Evolutionary conservation across 352 stramenopile genomes (phyloP).

Genomic region (Pilasporangium apinafurcum): DNA sequence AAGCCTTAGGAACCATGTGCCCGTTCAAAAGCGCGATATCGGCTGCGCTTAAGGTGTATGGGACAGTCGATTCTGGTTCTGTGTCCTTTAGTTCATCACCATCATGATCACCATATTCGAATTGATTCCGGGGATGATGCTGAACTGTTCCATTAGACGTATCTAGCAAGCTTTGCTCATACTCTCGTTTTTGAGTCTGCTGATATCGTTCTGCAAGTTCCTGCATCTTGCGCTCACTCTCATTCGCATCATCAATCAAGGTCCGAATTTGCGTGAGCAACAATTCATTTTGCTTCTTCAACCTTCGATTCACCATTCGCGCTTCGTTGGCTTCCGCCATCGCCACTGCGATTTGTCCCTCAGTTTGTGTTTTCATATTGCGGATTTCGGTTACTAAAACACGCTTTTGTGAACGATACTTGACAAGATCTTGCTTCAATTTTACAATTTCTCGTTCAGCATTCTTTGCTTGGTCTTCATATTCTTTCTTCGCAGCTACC

Average conservation of each 20-base stretch:
- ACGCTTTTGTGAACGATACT: constrained; percentile 71
- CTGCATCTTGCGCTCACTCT: constrained; percentile 31
- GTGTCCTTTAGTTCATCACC: too few relatives aligned
- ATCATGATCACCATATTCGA: constrained; percentile 3
- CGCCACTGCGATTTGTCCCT: constrained; percentile 71
- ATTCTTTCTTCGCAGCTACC: constrained; percentile 55
- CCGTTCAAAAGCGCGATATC: constrained; percentile 77
- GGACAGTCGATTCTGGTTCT: constrained; percentile 16
- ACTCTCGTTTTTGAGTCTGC: constrained; percentile 7
- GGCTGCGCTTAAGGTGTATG: constrained; percentile 61
- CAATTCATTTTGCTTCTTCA: constrained; percentile 83
- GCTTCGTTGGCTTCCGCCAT: constrained; percentile 79
- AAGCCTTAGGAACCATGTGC: constrained; percentile 3
- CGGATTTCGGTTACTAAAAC: constrained; percentile 73
- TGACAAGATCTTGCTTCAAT: constrained; percentile 66
- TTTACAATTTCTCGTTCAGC: constrained; percentile 44
- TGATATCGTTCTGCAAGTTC: constrained; percentile 22
- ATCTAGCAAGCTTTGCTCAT: constrained; percentile 11
- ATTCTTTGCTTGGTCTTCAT: constrained; percentile 55
- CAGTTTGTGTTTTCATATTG: constrained; percentile 70
- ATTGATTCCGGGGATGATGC: constrained; percentile 2
- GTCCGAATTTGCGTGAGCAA: constrained; percentile 73
- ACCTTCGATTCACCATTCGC: constrained; percentile 79
- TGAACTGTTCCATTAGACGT: background rate
- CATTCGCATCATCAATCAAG: constrained; percentile 53